Evolutionary conservation across 805 yeast genomes (phyloP).

Genomic region (Saturnispora sanitii): DNA sequence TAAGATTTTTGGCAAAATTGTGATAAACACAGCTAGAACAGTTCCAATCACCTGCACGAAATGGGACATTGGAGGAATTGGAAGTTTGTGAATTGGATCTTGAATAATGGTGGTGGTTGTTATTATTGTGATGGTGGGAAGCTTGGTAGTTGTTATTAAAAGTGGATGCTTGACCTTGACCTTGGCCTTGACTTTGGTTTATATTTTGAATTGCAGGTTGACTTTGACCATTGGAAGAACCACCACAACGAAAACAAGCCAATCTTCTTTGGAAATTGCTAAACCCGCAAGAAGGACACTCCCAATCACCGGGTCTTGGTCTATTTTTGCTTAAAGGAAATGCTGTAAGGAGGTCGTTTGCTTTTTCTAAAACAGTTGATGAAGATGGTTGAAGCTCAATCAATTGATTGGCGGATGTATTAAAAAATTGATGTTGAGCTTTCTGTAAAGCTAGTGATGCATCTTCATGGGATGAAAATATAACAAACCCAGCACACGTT

Average conservation of each 20-base stretch:
- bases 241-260: conserved; percentile 88
- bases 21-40: conserved; percentile 80
- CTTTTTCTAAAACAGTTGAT: conserved; percentile 64
- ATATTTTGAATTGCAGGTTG: conserved; percentile 62
- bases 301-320: conserved; percentile 97
- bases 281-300: conserved; percentile 93
- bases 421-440: too few species aligned
- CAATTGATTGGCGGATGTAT: conserved; percentile 57
- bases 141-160: conserved; percentile 9
- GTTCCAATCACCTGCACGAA: conserved; percentile 96
- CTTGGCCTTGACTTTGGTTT: conserved; percentile 15
- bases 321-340: conserved; percentile 79
- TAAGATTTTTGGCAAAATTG: conserved; percentile 83
- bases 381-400: conserved; percentile 86
- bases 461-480: conserved; percentile 76
- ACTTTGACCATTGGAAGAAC: conserved; percentile 74
- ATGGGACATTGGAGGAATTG: conserved; percentile 51
- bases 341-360: conserved; percentile 71
- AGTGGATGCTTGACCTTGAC: conserved; percentile 10
- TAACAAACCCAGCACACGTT: conserved; percentile 65
- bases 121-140: conserved; percentile 5
- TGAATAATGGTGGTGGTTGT: conserved; percentile 12
- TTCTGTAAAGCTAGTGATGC: too few species aligned
- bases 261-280: conserved; percentile 90
- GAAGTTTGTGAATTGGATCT: conserved; percentile 16